Percentiles rank a stretch among this genome's conserved stretches.
Conservation (phyloP, 495 filamentous ascomycete species). For the Xylaria acuta region DNA sequence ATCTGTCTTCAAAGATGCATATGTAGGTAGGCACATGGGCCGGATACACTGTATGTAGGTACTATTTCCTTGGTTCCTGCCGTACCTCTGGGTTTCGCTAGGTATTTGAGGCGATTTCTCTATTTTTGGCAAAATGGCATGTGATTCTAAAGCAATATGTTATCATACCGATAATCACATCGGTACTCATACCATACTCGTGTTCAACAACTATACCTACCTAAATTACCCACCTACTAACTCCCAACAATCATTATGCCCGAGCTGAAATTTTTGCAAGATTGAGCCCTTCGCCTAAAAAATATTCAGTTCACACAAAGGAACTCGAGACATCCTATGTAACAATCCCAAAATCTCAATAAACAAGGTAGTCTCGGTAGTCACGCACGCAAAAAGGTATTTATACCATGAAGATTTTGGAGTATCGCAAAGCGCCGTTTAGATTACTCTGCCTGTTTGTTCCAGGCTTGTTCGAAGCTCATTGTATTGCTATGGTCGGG, state of each 20-base stretch:
- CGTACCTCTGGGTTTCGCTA: not conserved
- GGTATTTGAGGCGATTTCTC: not conserved
- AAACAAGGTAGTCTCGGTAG: not conserved
- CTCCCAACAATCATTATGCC: not conserved
- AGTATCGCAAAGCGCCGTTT: not conserved
- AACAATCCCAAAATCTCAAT: not conserved
- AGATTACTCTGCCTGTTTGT: not conserved
- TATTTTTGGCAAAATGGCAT: not conserved
- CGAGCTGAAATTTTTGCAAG: not conserved
- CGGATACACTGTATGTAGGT: too few species aligned
- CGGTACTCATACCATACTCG: not conserved
- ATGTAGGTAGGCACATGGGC: not conserved
- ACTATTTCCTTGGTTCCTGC: not conserved
- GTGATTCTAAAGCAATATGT: slow-evolving; percentile 7
- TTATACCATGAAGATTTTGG: not conserved
- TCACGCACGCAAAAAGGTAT: not conserved
- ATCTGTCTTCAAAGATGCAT: not conserved
- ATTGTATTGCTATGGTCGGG: not conserved
- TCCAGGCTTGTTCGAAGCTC: not conserved
- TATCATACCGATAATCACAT: not conserved
- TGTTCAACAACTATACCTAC: not conserved
- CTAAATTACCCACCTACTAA: not conserved
- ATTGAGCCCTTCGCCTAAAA: not conserved
- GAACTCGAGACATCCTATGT: not conserved
- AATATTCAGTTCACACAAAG: not conserved